Evolutionary conservation across 202 grass and related monocot species (phyloP), one percentile per base, ranked within the genome.

Genomic region (Hordeum pubiflorum): DNA sequence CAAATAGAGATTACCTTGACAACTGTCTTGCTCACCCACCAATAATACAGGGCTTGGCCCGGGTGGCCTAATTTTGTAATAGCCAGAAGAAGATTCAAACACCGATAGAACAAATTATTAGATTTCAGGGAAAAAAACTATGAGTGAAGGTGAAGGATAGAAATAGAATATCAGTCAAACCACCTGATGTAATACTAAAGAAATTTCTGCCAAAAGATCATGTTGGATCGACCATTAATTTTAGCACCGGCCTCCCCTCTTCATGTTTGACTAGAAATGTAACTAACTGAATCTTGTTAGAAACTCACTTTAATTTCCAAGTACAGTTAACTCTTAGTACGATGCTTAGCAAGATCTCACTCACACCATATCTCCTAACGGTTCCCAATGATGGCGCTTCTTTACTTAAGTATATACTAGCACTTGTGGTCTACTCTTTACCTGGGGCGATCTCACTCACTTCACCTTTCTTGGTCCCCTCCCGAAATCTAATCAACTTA

Each of bases 381-480:
- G 34, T 84, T 65, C 17, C 44, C 27, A 65, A 66, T 58, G 72
- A 75, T 69, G 60, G 52, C 32, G 21, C 64, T 32, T 21, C 26
- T 44, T 66, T 72, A 69, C 27, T 80, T 60, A 69, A 76, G 71
- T 15, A 81, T 73, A 66, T 21, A 27, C n/a, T 72, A 5, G 68
- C 36, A 58, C 74, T 9, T 73, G 48, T 39, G 58, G 38, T 83
- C 67, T 79, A 69, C 40, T 78, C 67, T 50, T 81, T 82, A 22
- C 57, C 56, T 52, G 9, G 52, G 23, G 43, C 43, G 24, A 77
- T 79, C 83, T 86, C 74, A 67, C 83, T 86, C 79, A 59, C 66
- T 82, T 85, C 38, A 64, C 6, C 56, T 81, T 74, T 67, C 50
- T 82, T 69, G 79, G 74, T 69, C 74, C 87, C 87, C 60, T 75